phyloP scores from a whole-genome alignment of 2,329 filamentous ascomycete genomes.

The Dactylellina cionopaga region DNA sequence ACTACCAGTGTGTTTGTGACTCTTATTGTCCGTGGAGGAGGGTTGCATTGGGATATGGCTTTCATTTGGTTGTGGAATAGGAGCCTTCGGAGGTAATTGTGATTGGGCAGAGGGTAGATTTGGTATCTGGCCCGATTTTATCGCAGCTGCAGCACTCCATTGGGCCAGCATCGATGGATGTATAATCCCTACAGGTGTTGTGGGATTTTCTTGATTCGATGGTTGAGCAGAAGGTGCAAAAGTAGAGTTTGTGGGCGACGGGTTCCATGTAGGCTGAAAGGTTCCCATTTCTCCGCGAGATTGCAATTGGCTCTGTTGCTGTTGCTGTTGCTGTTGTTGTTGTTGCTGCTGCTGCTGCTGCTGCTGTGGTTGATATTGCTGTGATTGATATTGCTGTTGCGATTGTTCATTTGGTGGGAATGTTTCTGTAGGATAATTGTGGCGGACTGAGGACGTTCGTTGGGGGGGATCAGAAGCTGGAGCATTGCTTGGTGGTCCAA shows the following conservation, averaged over 20 bases:
- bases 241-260: too few species aligned
- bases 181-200: constrained; percentile 15
- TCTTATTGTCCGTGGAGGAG: neutral
- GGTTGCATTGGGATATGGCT: neutral
- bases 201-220: neutral
- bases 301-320: neutral
- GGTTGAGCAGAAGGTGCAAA: too few species aligned
- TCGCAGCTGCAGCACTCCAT: constrained; percentile 19
- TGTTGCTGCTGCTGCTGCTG: neutral
- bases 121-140: neutral
- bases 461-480: neutral
- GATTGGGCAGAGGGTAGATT: constrained; percentile 5
- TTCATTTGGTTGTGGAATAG: neutral
- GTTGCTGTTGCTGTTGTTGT: neutral
- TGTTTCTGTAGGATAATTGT: neutral
- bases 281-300: too few species aligned
- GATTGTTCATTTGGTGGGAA: too few species aligned
- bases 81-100: neutral
- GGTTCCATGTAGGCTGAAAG: too few species aligned
- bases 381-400: too few species aligned
- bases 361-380: neutral
- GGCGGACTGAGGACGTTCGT: neutral
- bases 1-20: constrained; percentile 20
- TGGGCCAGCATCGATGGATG: constrained; percentile 42
- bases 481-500: neutral